Percentiles rank a stretch among this genome's conserved stretches.
Evolutionary conservation across 306 rosid genomes (phyloP).

Genomic region (Lathyrus aphaca): DNA sequence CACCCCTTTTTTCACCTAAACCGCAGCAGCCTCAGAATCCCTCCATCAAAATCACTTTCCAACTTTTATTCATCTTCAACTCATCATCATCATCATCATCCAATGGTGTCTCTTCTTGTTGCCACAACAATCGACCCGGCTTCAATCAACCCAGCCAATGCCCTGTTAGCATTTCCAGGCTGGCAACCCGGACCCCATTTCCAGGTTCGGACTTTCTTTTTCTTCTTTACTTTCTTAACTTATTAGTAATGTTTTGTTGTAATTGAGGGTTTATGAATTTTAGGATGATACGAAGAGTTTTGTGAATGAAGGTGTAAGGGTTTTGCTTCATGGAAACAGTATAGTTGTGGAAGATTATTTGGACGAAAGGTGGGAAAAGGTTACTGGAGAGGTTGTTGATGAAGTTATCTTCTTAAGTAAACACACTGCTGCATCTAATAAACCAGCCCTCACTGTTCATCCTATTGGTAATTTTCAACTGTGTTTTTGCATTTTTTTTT

Average conservation of each 20-base stretch:
- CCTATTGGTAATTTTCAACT: constrained; percentile 91
- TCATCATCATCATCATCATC: background rate
- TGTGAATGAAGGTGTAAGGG: constrained; percentile 60
- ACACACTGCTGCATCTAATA: constrained; percentile 87
- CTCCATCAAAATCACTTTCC: constrained; percentile 22
- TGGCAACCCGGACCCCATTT: constrained; percentile 68
- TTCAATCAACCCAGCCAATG: constrained; percentile 87
- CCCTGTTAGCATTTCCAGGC: constrained; percentile 71
- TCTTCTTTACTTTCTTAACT: background rate
- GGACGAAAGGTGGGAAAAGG: constrained; percentile 79
- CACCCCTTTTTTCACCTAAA: constrained; percentile 1
- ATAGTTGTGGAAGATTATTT: constrained; percentile 73
- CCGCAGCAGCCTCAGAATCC: constrained; percentile 3
- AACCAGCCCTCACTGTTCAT: constrained; percentile 91
- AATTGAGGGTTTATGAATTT: background rate
- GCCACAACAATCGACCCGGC: constrained; percentile 89
- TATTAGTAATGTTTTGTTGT: background rate
- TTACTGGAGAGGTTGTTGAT: constrained; percentile 73
- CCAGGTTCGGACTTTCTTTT: constrained; percentile 49
- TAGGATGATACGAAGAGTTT: constrained; percentile 67
- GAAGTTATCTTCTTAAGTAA: constrained; percentile 84
- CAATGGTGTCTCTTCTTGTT: constrained; percentile 75
- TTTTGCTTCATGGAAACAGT: constrained; percentile 60
- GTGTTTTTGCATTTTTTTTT: too few species aligned
- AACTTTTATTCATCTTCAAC: constrained; percentile 4